Conservation (phyloP, 176 grass and related monocot species). For the Zizania latifolia region DNA sequence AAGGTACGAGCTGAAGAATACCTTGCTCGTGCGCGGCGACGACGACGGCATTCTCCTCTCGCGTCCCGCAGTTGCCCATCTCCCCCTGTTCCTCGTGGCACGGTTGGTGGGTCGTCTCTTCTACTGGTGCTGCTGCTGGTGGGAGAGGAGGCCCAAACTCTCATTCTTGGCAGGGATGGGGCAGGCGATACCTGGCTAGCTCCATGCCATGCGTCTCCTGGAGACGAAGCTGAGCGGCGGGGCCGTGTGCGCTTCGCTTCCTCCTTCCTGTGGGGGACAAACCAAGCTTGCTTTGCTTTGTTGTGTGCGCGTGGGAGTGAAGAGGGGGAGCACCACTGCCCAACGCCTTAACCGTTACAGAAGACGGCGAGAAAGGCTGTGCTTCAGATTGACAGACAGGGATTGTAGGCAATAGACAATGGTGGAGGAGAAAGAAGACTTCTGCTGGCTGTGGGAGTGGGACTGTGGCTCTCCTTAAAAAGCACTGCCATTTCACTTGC, state of each 20-base stretch:
- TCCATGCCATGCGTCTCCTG: background rate
- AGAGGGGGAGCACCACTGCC: background rate
- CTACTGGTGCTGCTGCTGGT: background rate
- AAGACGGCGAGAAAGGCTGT: background rate
- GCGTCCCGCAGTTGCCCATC: conserved; percentile 95
- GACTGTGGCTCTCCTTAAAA: background rate
- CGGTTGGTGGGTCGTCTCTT: background rate
- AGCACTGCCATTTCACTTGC: background rate
- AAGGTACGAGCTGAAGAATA: conserved; percentile 10
- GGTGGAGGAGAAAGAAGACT: background rate
- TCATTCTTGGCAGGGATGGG: background rate
- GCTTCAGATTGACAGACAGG: background rate
- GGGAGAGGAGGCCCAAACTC: background rate
- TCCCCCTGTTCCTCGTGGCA: background rate
- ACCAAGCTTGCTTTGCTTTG: background rate
- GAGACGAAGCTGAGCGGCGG: background rate
- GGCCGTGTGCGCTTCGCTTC: background rate
- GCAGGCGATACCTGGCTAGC: background rate
- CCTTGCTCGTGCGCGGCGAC: conserved; percentile 84
- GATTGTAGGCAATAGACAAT: too few species aligned
- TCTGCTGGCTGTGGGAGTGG: background rate
- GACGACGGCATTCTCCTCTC: conserved; percentile 97
- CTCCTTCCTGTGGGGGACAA: background rate
- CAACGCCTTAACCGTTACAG: background rate
- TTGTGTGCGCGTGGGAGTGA: background rate